phyloP scores from a whole-genome alignment of 768 basidiomycete species.

The Trametes villosa region DNA sequence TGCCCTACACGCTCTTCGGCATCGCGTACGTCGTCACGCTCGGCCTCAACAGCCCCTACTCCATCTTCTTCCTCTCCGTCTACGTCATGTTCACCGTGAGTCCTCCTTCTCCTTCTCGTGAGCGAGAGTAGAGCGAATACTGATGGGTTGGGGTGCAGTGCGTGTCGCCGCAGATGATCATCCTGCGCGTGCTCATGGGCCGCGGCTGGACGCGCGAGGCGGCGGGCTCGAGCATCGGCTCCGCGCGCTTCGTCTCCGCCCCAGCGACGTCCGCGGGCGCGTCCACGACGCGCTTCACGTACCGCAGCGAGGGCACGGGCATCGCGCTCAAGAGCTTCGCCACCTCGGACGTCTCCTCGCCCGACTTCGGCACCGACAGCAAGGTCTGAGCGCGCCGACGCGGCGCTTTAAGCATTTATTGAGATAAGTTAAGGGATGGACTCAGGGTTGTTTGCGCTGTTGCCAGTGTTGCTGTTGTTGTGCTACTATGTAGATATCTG shows the following conservation, averaged over 20 bases:
- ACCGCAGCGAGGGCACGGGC: slow-evolving; percentile 1
- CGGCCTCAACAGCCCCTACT: slow-evolving; percentile 9
- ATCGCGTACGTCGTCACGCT: slow-evolving; percentile 8
- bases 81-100: slow-evolving; percentile 19
- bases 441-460: background rate
- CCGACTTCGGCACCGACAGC: background rate
- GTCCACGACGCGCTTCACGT: background rate
- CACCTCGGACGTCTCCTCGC: background rate
- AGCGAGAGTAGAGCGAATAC: background rate
- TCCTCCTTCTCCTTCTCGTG: background rate
- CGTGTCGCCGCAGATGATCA: slow-evolving; percentile 17
- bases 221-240: background rate
- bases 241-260: background rate
- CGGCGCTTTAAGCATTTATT: background rate
- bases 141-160: background rate
- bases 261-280: background rate
- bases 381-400: background rate
- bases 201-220: slow-evolving; percentile 12
- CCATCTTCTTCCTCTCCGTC: slow-evolving; percentile 6
- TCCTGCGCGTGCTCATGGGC: slow-evolving; percentile 15
- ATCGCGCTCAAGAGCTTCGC: slow-evolving; percentile 7
- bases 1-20: slow-evolving; percentile 16
- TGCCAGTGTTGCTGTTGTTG: background rate
- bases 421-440: background rate
- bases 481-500: background rate